Evolutionary conservation across 2,329 filamentous ascomycete genomes (phyloP).

Genomic region (Myotisia sp.): DNA sequence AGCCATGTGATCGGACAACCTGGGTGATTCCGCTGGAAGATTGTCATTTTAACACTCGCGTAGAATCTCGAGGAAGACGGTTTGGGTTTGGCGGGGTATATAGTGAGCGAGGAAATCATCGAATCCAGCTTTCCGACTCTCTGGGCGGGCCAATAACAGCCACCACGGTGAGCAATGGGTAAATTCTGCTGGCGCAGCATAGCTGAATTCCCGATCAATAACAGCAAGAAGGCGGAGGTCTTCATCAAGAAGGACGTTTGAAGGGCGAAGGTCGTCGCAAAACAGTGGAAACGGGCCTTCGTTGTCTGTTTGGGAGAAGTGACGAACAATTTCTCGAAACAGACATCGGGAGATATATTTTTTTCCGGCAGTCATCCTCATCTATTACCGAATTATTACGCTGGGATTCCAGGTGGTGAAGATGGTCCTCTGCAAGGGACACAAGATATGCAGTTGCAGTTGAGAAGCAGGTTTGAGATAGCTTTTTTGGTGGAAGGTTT

Average conservation of each 20-base stretch:
- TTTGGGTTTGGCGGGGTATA: constrained; percentile 13
- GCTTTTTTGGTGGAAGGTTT: constrained; percentile 6
- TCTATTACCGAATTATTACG: constrained; percentile 26
- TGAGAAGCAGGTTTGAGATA: constrained; percentile 1
- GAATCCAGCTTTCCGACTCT: constrained; percentile 12
- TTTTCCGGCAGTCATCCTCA: constrained; percentile 29
- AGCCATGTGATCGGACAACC: constrained; percentile 16
- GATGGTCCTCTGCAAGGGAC: constrained; percentile 7
- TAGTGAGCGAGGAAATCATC: constrained; percentile 16
- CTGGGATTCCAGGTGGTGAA: constrained; percentile 26
- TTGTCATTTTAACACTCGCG: constrained; percentile 11
- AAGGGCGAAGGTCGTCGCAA: constrained; percentile 21
- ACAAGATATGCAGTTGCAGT: constrained; percentile 7
- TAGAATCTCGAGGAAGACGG: constrained; percentile 15
- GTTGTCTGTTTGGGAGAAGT: constrained; percentile 11
- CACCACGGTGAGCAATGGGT: constrained; percentile 13
- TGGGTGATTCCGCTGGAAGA: constrained; percentile 5
- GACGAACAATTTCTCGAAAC: constrained; percentile 24
- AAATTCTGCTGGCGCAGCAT: constrained; percentile 14
- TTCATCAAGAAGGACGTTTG: constrained; percentile 17
- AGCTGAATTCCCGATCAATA: constrained; percentile 19
- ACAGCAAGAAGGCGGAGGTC: constrained; percentile 14
- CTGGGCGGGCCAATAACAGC: constrained; percentile 12
- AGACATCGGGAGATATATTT: constrained; percentile 34
- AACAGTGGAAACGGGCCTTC: constrained; percentile 18